A percentile compares a stretch with the other conserved stretches of the same genome.
Evolutionary conservation across 805 yeast species (phyloP).

Genomic region (Yarrowia divulgata): DNA sequence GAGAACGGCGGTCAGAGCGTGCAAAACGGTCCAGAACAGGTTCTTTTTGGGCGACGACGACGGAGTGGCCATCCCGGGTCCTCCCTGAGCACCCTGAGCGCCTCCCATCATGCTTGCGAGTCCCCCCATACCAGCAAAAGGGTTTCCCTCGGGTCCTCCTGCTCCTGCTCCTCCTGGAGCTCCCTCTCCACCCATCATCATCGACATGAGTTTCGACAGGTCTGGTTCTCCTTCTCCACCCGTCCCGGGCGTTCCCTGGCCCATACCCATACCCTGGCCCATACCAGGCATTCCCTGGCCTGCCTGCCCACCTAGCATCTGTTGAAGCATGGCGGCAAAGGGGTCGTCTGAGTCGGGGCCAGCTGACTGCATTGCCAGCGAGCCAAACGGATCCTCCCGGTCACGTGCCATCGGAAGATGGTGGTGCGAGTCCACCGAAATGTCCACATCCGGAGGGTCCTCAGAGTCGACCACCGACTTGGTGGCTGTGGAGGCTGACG

Average conservation of each 20-base stretch:
- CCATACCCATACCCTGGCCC: no score
- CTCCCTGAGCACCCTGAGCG: neutral
- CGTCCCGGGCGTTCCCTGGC: neutral
- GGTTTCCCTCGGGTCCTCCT: slow-evolving; percentile 2
- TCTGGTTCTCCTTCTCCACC: slow-evolving; percentile 15
- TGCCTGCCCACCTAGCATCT: slow-evolving; percentile 27
- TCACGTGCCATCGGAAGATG: slow-evolving; percentile 13
- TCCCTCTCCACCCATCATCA: slow-evolving; percentile 35
- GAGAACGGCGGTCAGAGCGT: slow-evolving; percentile 16
- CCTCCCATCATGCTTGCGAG: slow-evolving; percentile 6
- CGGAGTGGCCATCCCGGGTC: neutral
- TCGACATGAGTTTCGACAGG: slow-evolving; percentile 29
- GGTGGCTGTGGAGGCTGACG: neutral
- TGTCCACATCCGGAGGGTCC: slow-evolving; percentile 32
- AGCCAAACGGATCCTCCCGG: slow-evolving; percentile 29
- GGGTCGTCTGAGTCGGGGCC: slow-evolving; percentile 24
- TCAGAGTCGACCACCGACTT: neutral
- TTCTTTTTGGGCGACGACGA: slow-evolving; percentile 3
- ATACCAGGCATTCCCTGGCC: neutral
- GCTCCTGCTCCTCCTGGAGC: slow-evolving; percentile 7
- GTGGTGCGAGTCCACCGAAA: slow-evolving; percentile 19
- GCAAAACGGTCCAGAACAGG: slow-evolving; percentile 16
- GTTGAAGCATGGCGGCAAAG: slow-evolving; percentile 31
- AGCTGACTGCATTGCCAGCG: slow-evolving; percentile 14
- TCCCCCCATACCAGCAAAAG: slow-evolving; percentile 8